Evolutionary conservation across 768 basidiomycete species (phyloP), one percentile per base, ranked within the genome.

Genomic region (Sarcodon aspratus): DNA sequence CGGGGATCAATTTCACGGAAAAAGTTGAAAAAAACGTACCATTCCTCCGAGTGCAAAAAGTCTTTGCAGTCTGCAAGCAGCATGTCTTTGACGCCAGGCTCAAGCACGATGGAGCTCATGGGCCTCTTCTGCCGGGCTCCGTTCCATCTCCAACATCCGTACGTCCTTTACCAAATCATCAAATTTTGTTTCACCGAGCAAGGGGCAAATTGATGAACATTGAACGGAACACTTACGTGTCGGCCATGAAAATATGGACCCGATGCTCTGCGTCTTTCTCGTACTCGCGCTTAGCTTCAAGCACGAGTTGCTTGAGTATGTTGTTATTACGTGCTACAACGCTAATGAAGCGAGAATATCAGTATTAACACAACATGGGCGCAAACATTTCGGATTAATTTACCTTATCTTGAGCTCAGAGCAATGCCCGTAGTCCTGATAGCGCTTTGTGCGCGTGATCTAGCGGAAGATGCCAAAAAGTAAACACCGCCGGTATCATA

Each of bases 221-320:
- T 57, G 44, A 56, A 51, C 49, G 51, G 50, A 46, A 33, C 43
- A 43, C 83, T 75, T 75, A 89, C 85, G 83, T 83, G 68, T 92
- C 90, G 33, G 85, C 87, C 67, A 91, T 72, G 65, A 83, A 92
- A 51, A 92, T 90, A 56, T 91, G 86, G 45, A 93, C 87, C 50
- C 87, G 83, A 59, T 91, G 87, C 55, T 88, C 85, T 50, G 88
- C 86, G 63, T 93, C 90, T 66, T 89, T 90, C 66, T 91, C 87
- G 57, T 91, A 92, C 52, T 87, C 85, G 46, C 79, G 79, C 68
- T 90, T 91, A 27, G 89, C 89, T 64, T 90, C 87, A 33, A 91
- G 63, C 18, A 93, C 87, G 15, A 93, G 75, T 59, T 79, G 80
- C 73, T 91, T 92, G 58, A 92, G 70, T 52, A 92, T 84, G 61